These are phyloP conservation scores for Chaetomiaceae sp. DNA, from an alignment of 2,329 filamentous ascomycete genomes.

Conservation along the genomic window DNA sequence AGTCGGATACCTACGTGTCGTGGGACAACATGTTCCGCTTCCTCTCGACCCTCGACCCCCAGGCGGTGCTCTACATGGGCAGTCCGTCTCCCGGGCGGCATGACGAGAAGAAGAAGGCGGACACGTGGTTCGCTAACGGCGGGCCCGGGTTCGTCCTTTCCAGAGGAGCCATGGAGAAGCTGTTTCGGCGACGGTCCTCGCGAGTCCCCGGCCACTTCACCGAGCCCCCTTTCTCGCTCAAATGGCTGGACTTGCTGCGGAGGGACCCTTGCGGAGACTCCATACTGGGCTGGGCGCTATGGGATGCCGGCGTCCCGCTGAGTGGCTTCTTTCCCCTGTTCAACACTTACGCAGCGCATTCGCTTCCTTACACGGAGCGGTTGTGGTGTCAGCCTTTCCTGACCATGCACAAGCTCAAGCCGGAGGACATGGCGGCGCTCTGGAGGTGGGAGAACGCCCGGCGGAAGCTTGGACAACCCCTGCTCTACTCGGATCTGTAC, in stretches of 20 bases:
- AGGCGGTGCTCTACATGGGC: slow-evolving; percentile 43
- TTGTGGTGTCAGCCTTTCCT: slow-evolving; percentile 49
- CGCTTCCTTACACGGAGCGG: slow-evolving; percentile 41
- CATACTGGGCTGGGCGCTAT: slow-evolving; percentile 44
- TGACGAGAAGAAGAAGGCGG: slow-evolving; percentile 29
- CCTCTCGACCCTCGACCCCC: slow-evolving; percentile 44
- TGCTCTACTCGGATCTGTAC: slow-evolving; percentile 37
- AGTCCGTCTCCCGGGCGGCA: slow-evolving; percentile 40
- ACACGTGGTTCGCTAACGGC: slow-evolving; percentile 45
- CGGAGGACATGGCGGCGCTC: slow-evolving; percentile 44
- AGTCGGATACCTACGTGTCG: slow-evolving; percentile 48
- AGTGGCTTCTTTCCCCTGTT: slow-evolving; percentile 47
- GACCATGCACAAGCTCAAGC: slow-evolving; percentile 44
- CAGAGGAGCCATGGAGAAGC: slow-evolving; percentile 39
- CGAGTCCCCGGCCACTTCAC: slow-evolving; percentile 34
- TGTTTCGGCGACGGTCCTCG: slow-evolving; percentile 32
- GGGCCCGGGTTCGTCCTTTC: slow-evolving; percentile 45
- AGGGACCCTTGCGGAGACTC: slow-evolving; percentile 51
- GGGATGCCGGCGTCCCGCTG: slow-evolving; percentile 40
- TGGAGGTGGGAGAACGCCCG: slow-evolving; percentile 42
- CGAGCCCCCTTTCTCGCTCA: slow-evolving; percentile 35
- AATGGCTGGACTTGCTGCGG: slow-evolving; percentile 38
- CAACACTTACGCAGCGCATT: slow-evolving; percentile 45
- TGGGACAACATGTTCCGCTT: slow-evolving; percentile 47
- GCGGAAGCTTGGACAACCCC: slow-evolving; percentile 31